These are phyloP conservation scores for Eucalyptus marginata DNA, from an alignment of 345 rosid genomes.

Conservation along the genomic window DNA sequence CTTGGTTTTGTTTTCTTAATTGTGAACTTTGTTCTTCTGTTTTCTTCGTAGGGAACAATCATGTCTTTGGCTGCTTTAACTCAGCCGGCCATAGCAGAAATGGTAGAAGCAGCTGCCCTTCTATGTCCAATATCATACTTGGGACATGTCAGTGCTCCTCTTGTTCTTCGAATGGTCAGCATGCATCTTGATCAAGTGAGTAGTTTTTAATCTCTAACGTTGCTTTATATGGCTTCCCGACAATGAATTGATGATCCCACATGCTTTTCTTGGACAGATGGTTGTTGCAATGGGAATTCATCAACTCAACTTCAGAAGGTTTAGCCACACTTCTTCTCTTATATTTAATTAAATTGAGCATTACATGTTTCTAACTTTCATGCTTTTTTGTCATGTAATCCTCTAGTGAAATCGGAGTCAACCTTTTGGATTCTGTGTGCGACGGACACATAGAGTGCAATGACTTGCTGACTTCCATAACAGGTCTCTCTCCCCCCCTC, in stretches of 20 bases:
- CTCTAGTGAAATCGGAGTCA: constrained; percentile 43
- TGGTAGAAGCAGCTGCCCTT: constrained; percentile 94
- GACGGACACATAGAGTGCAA: constrained; percentile 53
- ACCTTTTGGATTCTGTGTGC: constrained; percentile 67
- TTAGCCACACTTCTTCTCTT: not conserved
- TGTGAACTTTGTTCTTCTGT: not conserved
- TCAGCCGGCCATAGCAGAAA: constrained; percentile 48
- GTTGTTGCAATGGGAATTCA: constrained; percentile 72
- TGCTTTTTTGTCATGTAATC: not conserved
- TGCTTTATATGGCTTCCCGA: not conserved
- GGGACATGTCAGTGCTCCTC: constrained; percentile 72
- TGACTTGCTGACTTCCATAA: constrained; percentile 66
- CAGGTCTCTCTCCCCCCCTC: constrained; percentile 22
- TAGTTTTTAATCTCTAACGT: not conserved
- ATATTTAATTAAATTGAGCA: not conserved
- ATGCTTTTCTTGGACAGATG: constrained; percentile 32
- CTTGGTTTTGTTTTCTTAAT: not conserved
- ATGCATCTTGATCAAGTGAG: constrained; percentile 87
- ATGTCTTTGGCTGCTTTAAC: constrained; percentile 89
- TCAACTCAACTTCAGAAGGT: constrained; percentile 91
- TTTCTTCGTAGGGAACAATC: constrained; percentile 59
- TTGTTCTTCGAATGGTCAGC: constrained; percentile 73
- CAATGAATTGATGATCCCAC: not conserved
- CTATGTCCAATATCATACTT: constrained; percentile 84
- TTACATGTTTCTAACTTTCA: not conserved